Base-by-base conservation (phyloP, 345 rosid species). In the Ailanthus altissimus region DNA sequence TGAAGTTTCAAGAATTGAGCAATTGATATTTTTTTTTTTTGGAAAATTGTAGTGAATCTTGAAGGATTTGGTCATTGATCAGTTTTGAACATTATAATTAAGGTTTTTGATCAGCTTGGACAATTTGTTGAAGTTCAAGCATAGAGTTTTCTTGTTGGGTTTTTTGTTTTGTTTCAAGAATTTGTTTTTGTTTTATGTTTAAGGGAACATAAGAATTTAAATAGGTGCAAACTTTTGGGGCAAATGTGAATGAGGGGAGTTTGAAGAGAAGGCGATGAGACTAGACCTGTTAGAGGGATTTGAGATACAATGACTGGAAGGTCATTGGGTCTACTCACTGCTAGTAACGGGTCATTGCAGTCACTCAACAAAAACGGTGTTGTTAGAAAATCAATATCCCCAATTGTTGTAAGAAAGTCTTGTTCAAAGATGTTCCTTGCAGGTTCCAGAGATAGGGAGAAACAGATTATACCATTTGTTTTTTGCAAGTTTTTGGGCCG, bases 371-470 rank as follows among this genome's bases (percentile, higher is more conserved):
- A 56, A 51, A 43, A 78, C 49, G 56, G 74, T 73, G 65, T 73
- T 61, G 49, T 56, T 45, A 80, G 74, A 62, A 21, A 59, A 69
- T 59, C 83, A 21, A 79, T 82, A 72, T 54, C 72, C 50, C 66
- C 86, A 32, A 77, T 78, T 64, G 62, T 80, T 69, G 72, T 75
- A 21, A 82, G 86, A n/a, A 82, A 81, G 84, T 66, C 80, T 61
- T 68, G 84, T 67, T 72, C 82, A 3, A 86, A 91, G 86, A 85
- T 83, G 88, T 82, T 85, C 46, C 67, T 85, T 56, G 65, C 89
- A 38, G 84, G 82, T 78, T 81, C 85, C 62, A 87, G 91, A 90
- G 97, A 94, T 73, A 93, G 89, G 88, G 97, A 94, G 76, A 94
- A 90, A 85, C 95, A 82, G 72, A 63, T 85, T 72, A 82, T 84